Conservation (phyloP, 1,139 yeast species). For the Yamadazyma epiphylla region DNA sequence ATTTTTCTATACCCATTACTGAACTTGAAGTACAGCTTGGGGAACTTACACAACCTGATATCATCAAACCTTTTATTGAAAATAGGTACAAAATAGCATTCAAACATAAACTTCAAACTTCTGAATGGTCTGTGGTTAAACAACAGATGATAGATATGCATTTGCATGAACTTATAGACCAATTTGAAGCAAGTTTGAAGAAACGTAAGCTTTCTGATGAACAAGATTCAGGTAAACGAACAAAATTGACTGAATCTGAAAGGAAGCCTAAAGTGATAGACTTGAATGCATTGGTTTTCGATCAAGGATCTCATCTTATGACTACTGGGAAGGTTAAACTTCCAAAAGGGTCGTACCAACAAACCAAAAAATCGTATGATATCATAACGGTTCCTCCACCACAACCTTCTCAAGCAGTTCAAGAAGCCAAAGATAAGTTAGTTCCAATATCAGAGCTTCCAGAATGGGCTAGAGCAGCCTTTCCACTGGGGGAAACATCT, state of each 20-base stretch:
- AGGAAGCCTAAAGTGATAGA: conserved; percentile 58
- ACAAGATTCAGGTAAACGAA: conserved; percentile 9
- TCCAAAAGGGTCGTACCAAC: conserved; percentile 82
- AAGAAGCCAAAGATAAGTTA: conserved; percentile 37
- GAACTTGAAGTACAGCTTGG: conserved; percentile 44
- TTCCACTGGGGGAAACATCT: conserved; percentile 63
- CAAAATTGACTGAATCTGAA: conserved; percentile 2
- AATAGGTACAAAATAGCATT: conserved; percentile 56
- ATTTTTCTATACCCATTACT: conserved; percentile 25
- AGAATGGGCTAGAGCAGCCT: conserved; percentile 75
- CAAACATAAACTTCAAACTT: conserved; percentile 39
- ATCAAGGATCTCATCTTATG: conserved; percentile 69
- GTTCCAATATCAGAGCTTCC: conserved; percentile 67
- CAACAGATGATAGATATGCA: conserved; percentile 20
- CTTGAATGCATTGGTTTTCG: conserved; percentile 60
- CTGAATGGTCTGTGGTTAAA: conserved; percentile 19
- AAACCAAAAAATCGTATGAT: conserved; percentile 71
- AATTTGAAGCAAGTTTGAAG: conserved; percentile 15
- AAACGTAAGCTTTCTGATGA: conserved; percentile 15
- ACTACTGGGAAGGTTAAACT: conserved; percentile 63
- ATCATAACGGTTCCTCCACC: conserved; percentile 78
- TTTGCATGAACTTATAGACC: conserved; percentile 21
- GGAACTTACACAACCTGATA: conserved; percentile 31
- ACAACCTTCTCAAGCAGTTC: conserved; percentile 49
- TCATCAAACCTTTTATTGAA: conserved; percentile 46